These are phyloP conservation scores for Rhytidhysteron rufulum DNA, from an alignment of 2,329 filamentous ascomycete genomes.

Conservation along the genomic window DNA sequence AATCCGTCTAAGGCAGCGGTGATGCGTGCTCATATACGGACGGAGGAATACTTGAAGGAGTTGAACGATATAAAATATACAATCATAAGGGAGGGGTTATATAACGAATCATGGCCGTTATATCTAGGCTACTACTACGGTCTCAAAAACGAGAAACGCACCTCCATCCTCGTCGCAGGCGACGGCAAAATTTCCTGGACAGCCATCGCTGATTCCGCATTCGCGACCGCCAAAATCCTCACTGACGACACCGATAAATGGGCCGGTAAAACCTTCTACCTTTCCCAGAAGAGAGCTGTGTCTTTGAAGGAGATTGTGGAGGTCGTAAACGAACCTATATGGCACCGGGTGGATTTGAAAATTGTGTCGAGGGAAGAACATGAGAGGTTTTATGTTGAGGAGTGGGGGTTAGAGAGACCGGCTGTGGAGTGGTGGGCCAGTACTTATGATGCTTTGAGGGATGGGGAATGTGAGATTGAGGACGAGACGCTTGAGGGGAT, in stretches of 20 bases:
- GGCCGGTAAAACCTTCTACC: constrained; percentile 37
- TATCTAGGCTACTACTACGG: constrained; percentile 44
- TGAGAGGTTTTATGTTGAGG: constrained; percentile 37
- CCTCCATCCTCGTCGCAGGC: constrained; percentile 38
- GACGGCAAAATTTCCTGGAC: constrained; percentile 44
- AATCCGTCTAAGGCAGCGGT: constrained; percentile 40
- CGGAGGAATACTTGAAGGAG: constrained; percentile 37
- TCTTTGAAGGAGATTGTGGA: constrained; percentile 26
- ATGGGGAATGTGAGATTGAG: constrained; percentile 41
- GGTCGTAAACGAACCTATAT: constrained; percentile 22
- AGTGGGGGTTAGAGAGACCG: constrained; percentile 31
- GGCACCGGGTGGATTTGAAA: constrained; percentile 31
- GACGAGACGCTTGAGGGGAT: constrained; percentile 40
- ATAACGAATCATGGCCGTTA: constrained; percentile 47
- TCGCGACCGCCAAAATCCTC: constrained; percentile 40
- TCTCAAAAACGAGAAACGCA: constrained; percentile 30
- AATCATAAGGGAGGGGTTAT: constrained; percentile 42
- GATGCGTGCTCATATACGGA: constrained; percentile 46
- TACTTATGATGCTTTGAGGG: constrained; percentile 41
- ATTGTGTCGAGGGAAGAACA: constrained; percentile 37
- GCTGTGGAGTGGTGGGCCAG: constrained; percentile 46
- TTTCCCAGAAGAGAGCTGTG: constrained; percentile 28
- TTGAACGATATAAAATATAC: constrained; percentile 28
- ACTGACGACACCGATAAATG: constrained; percentile 25
- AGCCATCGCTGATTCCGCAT: constrained; percentile 40